Percentiles rank a stretch among this genome's conserved stretches.
These are phyloP conservation scores for Castanospermum australe DNA, from an alignment of 306 rosid genomes.

Conservation along the genomic window DNA sequence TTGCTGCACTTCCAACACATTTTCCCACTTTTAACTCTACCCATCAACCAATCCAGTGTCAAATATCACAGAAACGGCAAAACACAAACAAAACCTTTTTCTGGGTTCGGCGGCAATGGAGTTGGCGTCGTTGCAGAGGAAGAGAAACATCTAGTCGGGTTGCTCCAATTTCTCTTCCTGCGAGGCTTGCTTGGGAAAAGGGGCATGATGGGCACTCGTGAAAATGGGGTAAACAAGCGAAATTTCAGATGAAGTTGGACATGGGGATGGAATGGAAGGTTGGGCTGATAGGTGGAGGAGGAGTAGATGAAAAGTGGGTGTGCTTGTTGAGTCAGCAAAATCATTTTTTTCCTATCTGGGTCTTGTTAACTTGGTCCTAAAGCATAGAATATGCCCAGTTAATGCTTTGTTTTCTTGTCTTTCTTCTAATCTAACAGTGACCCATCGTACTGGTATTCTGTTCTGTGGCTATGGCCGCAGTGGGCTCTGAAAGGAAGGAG, in stretches of 20 bases:
- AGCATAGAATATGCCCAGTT: neutral
- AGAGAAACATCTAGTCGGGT: conserved; percentile 4
- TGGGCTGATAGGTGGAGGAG: conserved; percentile 22
- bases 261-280: conserved; percentile 10
- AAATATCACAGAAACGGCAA: conserved; percentile 11
- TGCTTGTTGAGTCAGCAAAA: conserved; percentile 36
- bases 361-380: conserved; percentile 27
- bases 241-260: conserved; percentile 24
- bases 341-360: conserved; percentile 31
- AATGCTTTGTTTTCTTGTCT: neutral
- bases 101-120: conserved; percentile 49
- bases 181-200: neutral
- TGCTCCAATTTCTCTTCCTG: conserved; percentile 33
- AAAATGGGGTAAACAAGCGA: conserved; percentile 8
- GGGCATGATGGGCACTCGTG: conserved; percentile 25
- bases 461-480: conserved; percentile 1
- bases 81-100: conserved; percentile 41
- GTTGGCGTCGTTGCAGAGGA: conserved; percentile 21
- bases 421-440: neutral
- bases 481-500: neutral
- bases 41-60: neutral
- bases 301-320: conserved; percentile 17
- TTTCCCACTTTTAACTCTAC: conserved; percentile 12
- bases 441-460: conserved; percentile 17
- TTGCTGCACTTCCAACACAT: conserved; percentile 40